phyloP scores from a whole-genome alignment of 768 basidiomycete genomes.

The Fomitopsis serialis region DNA sequence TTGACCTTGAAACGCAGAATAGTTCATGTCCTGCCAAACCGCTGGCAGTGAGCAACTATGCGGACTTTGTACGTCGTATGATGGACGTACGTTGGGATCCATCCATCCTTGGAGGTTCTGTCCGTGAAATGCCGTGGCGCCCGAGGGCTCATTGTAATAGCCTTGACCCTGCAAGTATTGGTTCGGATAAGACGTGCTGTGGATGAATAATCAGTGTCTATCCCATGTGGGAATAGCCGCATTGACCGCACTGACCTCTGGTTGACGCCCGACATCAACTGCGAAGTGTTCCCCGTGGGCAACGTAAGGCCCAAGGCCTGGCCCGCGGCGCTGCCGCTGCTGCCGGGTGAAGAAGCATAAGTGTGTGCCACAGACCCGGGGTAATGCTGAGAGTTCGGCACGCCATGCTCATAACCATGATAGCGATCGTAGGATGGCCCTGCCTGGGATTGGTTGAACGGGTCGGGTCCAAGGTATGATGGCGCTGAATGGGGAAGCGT shows the following conservation, averaged over 20 bases:
- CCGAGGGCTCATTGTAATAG: neutral
- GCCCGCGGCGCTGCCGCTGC: neutral
- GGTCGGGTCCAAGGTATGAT: neutral
- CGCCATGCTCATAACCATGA: neutral
- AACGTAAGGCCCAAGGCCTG: neutral
- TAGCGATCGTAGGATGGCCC: neutral
- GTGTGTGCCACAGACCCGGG: neutral
- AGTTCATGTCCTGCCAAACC: neutral
- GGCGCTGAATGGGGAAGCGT: neutral
- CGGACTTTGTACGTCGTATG: neutral
- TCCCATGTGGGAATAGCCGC: neutral
- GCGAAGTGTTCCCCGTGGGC: neutral
- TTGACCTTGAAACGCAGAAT: neutral
- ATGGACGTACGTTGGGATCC: slow-evolving; percentile 1
- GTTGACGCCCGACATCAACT: neutral
- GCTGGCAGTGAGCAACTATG: neutral
- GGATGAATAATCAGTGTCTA: neutral
- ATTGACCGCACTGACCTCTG: neutral
- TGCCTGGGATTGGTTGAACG: neutral
- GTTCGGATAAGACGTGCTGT: neutral
- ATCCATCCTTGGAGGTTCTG: neutral
- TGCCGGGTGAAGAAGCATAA: neutral
- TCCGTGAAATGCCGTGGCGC: neutral
- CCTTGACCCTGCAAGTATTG: slow-evolving; percentile 1
- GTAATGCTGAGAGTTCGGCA: neutral